Evolutionary conservation across 768 basidiomycete species (phyloP), one percentile per base, ranked within the genome.

Genomic region (Tricholoma hemisulphureum): DNA sequence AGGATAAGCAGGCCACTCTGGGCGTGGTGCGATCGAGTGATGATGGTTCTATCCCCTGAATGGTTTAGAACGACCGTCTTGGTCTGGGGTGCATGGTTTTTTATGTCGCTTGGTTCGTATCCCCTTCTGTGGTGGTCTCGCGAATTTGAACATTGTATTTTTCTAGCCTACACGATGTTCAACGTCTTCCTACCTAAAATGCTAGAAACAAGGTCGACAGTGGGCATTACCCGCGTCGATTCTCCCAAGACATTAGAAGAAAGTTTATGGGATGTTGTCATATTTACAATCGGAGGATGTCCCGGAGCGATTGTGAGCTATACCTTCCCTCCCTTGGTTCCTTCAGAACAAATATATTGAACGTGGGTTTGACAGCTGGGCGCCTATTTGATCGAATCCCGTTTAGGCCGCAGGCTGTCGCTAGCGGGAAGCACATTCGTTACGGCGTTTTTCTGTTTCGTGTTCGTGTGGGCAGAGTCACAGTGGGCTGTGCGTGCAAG

Each of bases 101-200:
- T 80, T 1, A 89, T 93, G 83, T 81, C 88, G 0, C 77, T 93
- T 16, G 93, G 91, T 88, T 60, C 53, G 86, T 66, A 11, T 49
- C 55, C 43, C 46, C 13, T 39, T 50, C 18, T 29, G 16, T n/a
- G 26, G 3, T n/a, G 9, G 2, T 9, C 46, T 41, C 20, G 28
- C 39, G 49, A 24, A 35, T 37, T 39, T 60, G 8, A 23, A 26
- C 20, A 23, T n/a, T 16, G 45, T 45, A 6, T n/a, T 60, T 55
- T 41, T 55, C 20, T 56, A 91, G 89, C 85, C 0, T 93, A 86
- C 65, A 94, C 91, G 2, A 93, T 96, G 87, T 95, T 96, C 72
- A 96, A 95, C 67, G 91, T 94, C 24, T 96, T 84, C 67, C 80
- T 95, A 18, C 94, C 94, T 0, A 95, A 92, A 66, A 75, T 95